A percentile compares a stretch with the other conserved stretches of the same genome.
phyloP scores from a whole-genome alignment of 2,329 filamentous ascomycete genomes.

The Phaeophleospora eucalypticola region DNA sequence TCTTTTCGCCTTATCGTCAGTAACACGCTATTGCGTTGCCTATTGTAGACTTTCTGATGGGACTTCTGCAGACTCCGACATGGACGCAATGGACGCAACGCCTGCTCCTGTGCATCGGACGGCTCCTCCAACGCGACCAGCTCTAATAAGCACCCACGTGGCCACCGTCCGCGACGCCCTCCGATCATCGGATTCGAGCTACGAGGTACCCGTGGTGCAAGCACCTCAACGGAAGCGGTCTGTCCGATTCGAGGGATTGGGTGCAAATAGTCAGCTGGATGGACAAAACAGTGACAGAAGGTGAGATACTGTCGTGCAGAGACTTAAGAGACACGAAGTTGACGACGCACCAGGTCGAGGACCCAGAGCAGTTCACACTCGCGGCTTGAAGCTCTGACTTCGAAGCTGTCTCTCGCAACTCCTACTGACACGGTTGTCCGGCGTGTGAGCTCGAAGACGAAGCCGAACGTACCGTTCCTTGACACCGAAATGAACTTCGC shows the following conservation, averaged over 20 bases:
- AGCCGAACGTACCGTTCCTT: slow-evolving; percentile 25
- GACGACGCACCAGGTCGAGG: not conserved
- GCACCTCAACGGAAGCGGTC: slow-evolving; percentile 23
- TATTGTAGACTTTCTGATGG: not conserved
- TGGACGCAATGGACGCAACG: slow-evolving; percentile 23
- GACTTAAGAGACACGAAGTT: slow-evolving; percentile 1
- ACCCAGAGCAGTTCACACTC: slow-evolving; percentile 5
- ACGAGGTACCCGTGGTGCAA: slow-evolving; percentile 1
- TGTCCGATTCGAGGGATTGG: slow-evolving; percentile 22
- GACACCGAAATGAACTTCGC: slow-evolving; percentile 19
- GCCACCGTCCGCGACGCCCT: not conserved
- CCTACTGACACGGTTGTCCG: slow-evolving; percentile 26
- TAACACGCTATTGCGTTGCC: slow-evolving; percentile 1
- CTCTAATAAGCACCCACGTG: slow-evolving; percentile 6
- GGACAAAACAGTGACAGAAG: slow-evolving; percentile 12
- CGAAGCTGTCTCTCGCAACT: slow-evolving; percentile 20
- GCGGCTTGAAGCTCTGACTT: slow-evolving; percentile 18
- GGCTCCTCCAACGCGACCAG: slow-evolving; percentile 18
- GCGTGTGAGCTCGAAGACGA: slow-evolving; percentile 19
- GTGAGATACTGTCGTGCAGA: not conserved
- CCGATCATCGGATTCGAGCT: slow-evolving; percentile 8
- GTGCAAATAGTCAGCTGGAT: slow-evolving; percentile 19
- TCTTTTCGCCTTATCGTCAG: slow-evolving; percentile 7
- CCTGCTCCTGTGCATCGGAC: slow-evolving; percentile 21
- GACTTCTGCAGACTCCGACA: slow-evolving; percentile 1